Base-by-base conservation (phyloP, 2,329 filamentous ascomycete species). In the Neoscytalidium dimidiatum region DNA sequence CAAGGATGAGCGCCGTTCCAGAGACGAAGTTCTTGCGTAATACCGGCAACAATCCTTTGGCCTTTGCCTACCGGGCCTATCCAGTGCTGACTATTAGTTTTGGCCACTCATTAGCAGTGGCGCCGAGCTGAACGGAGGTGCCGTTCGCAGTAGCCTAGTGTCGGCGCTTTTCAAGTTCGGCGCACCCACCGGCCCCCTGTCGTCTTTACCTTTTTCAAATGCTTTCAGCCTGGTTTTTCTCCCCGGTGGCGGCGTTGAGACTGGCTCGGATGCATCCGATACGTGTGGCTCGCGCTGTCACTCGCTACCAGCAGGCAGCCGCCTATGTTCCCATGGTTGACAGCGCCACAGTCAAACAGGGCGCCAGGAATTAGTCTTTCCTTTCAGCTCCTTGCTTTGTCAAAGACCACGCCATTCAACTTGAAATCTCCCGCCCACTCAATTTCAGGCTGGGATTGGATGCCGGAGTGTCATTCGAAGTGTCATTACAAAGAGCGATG, bases 221-320 rank as follows among this genome's bases (percentile, higher is more conserved):
- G 14, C 41, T 60, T 60, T 60, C 41, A 31, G 56, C 56, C n/a
- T 60, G 56, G 56, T 17, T 46, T 60, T 46, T 46, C 29, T 46
- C 41, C n/a, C n/a, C 56, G 41, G 56, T 46, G 56, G 56, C 17
- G 26, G 41, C 41, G 28, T 46, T 17, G 11, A 35, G 26, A 17
- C 26, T 38, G 56, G 35, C n/a, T 57, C 14, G 31, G 31, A 21
- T 11, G 53, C 53, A 8, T 7, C 41, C 28, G 26, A 44, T 31
- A 8, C 41, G 41, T 60, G 52, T 60, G 52, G 52, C 52, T 57
- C 14, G 35, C 52, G n/a, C 52, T 43, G 52, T 41, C 35, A 41
- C 21, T 38, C 21, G 51, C 26, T 53, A 29, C 52, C 35, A 57
- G 23, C 33, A 29, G 35, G 35, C 53, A 29, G 13, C 19, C 38